Evolutionary conservation across 164 flowering plant species (phyloP), one percentile per base, ranked within the genome.

Genomic region (Amborella trichopoda): DNA sequence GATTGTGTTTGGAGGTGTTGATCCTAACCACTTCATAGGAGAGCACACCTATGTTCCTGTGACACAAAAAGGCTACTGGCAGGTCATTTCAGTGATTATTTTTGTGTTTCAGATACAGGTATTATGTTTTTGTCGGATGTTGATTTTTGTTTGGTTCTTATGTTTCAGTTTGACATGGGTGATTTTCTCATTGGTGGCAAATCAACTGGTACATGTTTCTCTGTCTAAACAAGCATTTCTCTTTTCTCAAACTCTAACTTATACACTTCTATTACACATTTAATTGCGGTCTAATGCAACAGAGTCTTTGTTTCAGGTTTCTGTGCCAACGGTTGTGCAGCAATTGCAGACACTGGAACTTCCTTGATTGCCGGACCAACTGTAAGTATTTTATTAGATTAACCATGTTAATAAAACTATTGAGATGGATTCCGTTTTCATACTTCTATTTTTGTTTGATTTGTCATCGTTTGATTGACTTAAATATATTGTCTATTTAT

Each of bases 331-430:
- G 81, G 97, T 32, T 89, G 97, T 56, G 59, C 95, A 1, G 97
- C 95, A 37, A 84, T 89, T 64, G 95, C 93, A 25, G 97, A 84
- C 55, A 78, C 95, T 40, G 97, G 97, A 53, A 85, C 95, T 18
- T 85, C 93, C 34, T 59, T 89, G 58, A 46, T 89, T 71, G 83
- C 81, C 17, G 97, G 93, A 54, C 97, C 97, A 24, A 73, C 93
- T 55, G 97, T 89, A 59, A 23, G 80, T 67, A 40, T 21, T 43
- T 34, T 33, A 3, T 19, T n/a, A n/a, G n/a, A n/a, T n/a, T n/a
- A n/a, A n/a, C n/a, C n/a, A n/a, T n/a, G n/a, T n/a, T n/a, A n/a
- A n/a, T n/a, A n/a, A n/a, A n/a, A n/a, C n/a, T n/a, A n/a, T n/a
- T n/a, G n/a, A n/a, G n/a, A n/a, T n/a, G n/a, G n/a, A n/a, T n/a